Evolutionary conservation across 768 basidiomycete species (phyloP).

Genomic region (Roridomyces roridus): DNA sequence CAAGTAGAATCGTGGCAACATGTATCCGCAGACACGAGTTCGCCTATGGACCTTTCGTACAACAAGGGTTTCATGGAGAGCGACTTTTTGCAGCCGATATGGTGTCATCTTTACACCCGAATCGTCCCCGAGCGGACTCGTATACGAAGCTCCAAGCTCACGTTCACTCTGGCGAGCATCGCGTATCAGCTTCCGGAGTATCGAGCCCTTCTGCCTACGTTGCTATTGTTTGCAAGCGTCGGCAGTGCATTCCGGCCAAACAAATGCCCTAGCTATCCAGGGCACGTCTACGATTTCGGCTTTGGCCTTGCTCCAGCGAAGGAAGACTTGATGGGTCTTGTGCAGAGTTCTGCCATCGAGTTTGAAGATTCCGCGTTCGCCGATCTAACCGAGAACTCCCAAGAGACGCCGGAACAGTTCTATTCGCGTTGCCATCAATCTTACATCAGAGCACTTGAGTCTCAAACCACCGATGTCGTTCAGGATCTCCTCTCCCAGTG

Average conservation of each 20-base stretch:
- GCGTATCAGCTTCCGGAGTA: conserved; percentile 3
- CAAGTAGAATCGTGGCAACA: not conserved
- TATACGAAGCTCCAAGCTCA: conserved; percentile 7
- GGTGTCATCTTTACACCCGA: conserved; percentile 9
- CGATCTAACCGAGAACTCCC: not conserved
- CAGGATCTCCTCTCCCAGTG: conserved; percentile 1
- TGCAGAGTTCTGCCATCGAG: not conserved
- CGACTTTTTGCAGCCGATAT: not conserved
- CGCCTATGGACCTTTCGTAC: not conserved
- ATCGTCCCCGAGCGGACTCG: not conserved
- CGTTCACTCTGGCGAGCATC: conserved; percentile 4
- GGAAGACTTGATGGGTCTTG: not conserved
- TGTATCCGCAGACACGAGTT: not conserved
- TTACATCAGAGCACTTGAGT: not conserved
- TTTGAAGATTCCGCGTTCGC: not conserved
- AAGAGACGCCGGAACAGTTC: not conserved
- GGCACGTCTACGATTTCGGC: conserved; percentile 3
- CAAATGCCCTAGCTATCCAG: conserved; percentile 2
- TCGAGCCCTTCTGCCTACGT: not conserved
- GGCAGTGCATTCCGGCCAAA: conserved; percentile 1
- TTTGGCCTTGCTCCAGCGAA: not conserved
- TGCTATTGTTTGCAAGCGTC: conserved; percentile 5
- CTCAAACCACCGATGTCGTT: conserved; percentile 1
- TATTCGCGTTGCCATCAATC: not conserved
- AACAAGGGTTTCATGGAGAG: conserved; percentile 1